phyloP scores from a whole-genome alignment of 345 rosid species.

The Ceriops decandra region DNA sequence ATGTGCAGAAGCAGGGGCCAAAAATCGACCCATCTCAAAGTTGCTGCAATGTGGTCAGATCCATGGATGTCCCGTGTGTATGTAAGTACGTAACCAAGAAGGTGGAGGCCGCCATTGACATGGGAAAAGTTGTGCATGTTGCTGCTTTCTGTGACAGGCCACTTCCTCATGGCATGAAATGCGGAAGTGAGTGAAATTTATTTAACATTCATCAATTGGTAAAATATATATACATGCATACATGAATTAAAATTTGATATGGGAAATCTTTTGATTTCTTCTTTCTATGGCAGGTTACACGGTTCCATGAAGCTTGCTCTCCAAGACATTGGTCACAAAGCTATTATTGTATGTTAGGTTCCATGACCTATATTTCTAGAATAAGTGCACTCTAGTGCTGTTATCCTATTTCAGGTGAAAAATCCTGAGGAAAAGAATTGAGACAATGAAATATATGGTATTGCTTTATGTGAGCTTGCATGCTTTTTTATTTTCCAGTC shows the following conservation, averaged over 20 bases:
- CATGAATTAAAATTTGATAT: not conserved
- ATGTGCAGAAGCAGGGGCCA: constrained; percentile 14
- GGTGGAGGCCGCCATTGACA: constrained; percentile 25
- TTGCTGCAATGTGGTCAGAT: constrained; percentile 26
- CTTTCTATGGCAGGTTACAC: not conserved
- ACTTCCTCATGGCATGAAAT: constrained; percentile 32
- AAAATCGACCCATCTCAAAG: constrained; percentile 22
- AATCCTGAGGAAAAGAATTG: too few species aligned
- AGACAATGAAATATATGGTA: too few species aligned
- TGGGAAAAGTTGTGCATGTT: constrained; percentile 42
- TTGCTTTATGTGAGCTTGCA: too few species aligned
- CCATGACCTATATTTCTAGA: too few species aligned
- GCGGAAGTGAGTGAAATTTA: constrained; percentile 35
- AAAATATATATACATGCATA: not conserved
- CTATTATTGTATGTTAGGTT: too few species aligned
- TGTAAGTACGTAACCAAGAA: constrained; percentile 30
- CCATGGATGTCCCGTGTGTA: constrained; percentile 27
- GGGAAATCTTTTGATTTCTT: not conserved
- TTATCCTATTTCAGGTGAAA: too few species aligned
- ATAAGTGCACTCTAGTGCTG: too few species aligned
- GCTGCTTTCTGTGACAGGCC: constrained; percentile 41
- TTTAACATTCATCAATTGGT: not conserved
- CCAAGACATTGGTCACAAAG: too few species aligned
- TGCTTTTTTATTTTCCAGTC: too few species aligned
- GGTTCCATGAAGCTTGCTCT: not conserved